Percentiles rank a stretch among this genome's conserved stretches.
Evolutionary conservation across 192 early-diverging fungal species (phyloP).

Genomic region (Bifiguratus adelaidae): DNA sequence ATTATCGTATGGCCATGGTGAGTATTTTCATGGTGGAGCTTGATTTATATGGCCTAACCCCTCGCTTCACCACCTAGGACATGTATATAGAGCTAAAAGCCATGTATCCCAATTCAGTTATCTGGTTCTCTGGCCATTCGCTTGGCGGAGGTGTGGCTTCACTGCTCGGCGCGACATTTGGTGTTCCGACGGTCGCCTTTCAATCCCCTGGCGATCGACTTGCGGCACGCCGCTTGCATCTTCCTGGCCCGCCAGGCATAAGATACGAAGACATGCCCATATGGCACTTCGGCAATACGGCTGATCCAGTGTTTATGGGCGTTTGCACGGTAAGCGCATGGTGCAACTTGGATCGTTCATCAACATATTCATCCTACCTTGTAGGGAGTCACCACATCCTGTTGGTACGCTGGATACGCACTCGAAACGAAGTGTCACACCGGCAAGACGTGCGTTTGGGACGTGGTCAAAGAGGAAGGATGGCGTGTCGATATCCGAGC

Average conservation of each 20-base stretch:
- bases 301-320: constrained; percentile 88
- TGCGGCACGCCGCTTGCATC: constrained; percentile 68
- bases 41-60: not conserved
- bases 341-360: constrained; percentile 44
- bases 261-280: constrained; percentile 60
- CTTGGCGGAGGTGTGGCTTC: constrained; percentile 66
- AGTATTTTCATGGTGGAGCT: not conserved
- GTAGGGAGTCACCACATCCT: constrained; percentile 15
- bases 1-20: constrained; percentile 56
- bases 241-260: constrained; percentile 48
- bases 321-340: constrained; percentile 45
- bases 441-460: constrained; percentile 48
- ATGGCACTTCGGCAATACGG: constrained; percentile 84
- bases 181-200: constrained; percentile 71
- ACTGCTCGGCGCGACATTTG: constrained; percentile 74
- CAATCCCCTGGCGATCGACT: constrained; percentile 78
- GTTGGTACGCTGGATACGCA: constrained; percentile 25
- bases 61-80: constrained; percentile 27
- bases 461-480: constrained; percentile 47
- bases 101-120: constrained; percentile 53
- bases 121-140: constrained; percentile 86
- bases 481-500: constrained; percentile 65
- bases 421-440: constrained; percentile 39
- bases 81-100: constrained; percentile 52
- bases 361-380: too few species aligned